phyloP scores from a whole-genome alignment of 805 yeast species.

The Zygoascus flipseniorum region DNA sequence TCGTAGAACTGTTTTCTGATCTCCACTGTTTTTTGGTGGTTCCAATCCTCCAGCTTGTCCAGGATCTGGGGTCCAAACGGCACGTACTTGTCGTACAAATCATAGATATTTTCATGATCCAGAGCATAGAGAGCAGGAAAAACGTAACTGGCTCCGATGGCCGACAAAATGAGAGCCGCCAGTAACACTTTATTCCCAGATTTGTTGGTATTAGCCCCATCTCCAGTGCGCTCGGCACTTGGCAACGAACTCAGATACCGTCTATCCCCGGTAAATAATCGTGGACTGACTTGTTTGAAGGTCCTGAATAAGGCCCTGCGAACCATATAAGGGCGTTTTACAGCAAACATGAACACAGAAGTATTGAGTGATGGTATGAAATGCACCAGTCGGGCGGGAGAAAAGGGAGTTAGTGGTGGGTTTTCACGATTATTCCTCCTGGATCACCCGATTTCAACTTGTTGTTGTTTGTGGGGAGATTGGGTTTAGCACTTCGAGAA shows the following conservation, averaged over 20 bases:
- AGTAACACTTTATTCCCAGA: not conserved
- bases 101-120: constrained; percentile 1
- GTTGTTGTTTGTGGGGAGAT: not conserved
- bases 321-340: too few relatives aligned
- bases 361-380: too few relatives aligned
- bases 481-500: not conserved
- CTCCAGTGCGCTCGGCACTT: not conserved
- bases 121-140: constrained; percentile 1
- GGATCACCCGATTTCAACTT: not conserved
- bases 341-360: too few relatives aligned
- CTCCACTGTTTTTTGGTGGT: constrained; percentile 6
- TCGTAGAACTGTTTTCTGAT: constrained; percentile 10
- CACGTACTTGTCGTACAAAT: constrained; percentile 9
- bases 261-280: not conserved
- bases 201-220: not conserved
- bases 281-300: not conserved
- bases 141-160: constrained; percentile 1
- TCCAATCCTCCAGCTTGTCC: constrained; percentile 16
- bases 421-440: not conserved
- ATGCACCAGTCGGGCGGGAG: not conserved
- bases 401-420: not conserved
- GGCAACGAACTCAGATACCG: not conserved
- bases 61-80: constrained; percentile 14
- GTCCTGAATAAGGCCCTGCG: too few relatives aligned
- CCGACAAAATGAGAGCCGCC: not conserved